Percentiles rank a stretch among this genome's conserved stretches.
Evolutionary conservation across 2,329 filamentous ascomycete species (phyloP).

Genomic region (Aspergillus melleus): DNA sequence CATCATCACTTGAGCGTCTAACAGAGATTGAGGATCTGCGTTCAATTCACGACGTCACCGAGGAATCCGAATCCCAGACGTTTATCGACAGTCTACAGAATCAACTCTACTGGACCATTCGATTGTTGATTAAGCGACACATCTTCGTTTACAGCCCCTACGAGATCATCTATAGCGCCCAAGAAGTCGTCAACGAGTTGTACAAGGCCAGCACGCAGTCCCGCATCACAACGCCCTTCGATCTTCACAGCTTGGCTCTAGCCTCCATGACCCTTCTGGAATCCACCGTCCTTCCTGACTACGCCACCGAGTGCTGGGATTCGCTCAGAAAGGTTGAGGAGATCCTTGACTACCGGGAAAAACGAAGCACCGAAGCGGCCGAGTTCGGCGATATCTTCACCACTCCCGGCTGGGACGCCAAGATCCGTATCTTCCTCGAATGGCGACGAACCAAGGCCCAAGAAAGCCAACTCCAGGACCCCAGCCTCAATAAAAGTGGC

Average conservation of each 20-base stretch:
- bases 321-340: conserved; percentile 53
- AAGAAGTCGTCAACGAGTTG: conserved; percentile 42
- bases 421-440: conserved; percentile 43
- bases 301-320: conserved; percentile 40
- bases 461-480: conserved; percentile 32
- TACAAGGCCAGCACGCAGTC: conserved; percentile 33
- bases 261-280: conserved; percentile 45
- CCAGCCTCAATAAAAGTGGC: conserved; percentile 17
- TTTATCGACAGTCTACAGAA: conserved; percentile 40
- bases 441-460: conserved; percentile 37
- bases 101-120: conserved; percentile 45
- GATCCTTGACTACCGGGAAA: conserved; percentile 48
- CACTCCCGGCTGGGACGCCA: conserved; percentile 42
- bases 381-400: conserved; percentile 43
- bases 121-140: conserved; percentile 44
- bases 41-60: conserved; percentile 26
- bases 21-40: conserved; percentile 37
- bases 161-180: conserved; percentile 42
- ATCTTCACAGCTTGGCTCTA: conserved; percentile 42
- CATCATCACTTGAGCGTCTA: conserved; percentile 40
- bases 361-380: conserved; percentile 24
- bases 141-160: conserved; percentile 43
- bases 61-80: conserved; percentile 24
- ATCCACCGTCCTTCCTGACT: conserved; percentile 41
- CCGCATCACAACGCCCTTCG: conserved; percentile 39